Percentiles rank a stretch among this genome's conserved stretches.
Evolutionary conservation across 768 basidiomycete genomes (phyloP).

Genomic region (Amanita brunnescens): DNA sequence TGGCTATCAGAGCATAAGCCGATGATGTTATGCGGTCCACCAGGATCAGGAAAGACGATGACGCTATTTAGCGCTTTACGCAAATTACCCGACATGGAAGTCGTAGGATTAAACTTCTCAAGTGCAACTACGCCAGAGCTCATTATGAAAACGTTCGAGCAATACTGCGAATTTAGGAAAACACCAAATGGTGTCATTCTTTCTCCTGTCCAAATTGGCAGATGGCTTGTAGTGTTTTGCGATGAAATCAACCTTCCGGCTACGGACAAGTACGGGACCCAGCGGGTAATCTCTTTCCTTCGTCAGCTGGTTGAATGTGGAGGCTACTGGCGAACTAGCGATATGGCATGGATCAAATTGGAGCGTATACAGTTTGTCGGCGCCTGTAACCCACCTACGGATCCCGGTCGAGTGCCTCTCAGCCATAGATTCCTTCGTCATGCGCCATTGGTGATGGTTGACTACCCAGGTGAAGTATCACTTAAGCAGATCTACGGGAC

Average conservation of each 20-base stretch:
- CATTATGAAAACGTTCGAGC: constrained; percentile 98
- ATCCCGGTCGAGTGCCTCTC: constrained; percentile 97
- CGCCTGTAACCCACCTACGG: constrained; percentile 98
- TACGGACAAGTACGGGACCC: constrained; percentile 95
- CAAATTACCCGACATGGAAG: constrained; percentile 97
- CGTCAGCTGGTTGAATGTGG: constrained; percentile 92
- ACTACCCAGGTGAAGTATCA: constrained; percentile 95
- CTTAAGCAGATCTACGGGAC: constrained; percentile 98
- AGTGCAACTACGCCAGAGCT: constrained; percentile 97
- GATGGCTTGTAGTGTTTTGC: constrained; percentile 99
- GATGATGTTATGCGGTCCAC: constrained; percentile 95
- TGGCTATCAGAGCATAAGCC: constrained; percentile 99
- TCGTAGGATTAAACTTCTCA: constrained; percentile 98
- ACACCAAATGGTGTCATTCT: constrained; percentile 97
- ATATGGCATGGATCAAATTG: constrained; percentile 95
- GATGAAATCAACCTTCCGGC: constrained; percentile 99
- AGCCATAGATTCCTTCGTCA: constrained; percentile 96
- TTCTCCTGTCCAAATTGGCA: constrained; percentile 88
- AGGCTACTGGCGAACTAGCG: constrained; percentile 90
- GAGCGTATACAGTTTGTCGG: constrained; percentile 99
- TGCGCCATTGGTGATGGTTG: constrained; percentile 97
- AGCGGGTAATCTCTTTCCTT: constrained; percentile 96
- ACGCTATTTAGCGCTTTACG: constrained; percentile 96
- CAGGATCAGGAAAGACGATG: constrained; percentile 99
- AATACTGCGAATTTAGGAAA: constrained; percentile 98